Percentiles rank a stretch among this genome's conserved stretches.
phyloP scores from a whole-genome alignment of 306 rosid genomes.

The Prunus dulcis region DNA sequence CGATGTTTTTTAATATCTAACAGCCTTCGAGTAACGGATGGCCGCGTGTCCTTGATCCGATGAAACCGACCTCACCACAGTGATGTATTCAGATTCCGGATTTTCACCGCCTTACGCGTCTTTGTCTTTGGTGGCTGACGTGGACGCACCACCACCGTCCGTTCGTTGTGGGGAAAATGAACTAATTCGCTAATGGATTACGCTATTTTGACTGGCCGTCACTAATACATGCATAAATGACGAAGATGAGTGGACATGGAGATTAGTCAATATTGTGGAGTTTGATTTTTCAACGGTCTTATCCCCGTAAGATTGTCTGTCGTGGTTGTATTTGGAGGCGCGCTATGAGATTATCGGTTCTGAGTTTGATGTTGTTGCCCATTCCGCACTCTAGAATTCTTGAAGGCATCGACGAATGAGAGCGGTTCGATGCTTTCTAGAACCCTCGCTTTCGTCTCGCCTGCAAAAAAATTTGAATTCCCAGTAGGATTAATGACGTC shows the following conservation, averaged over 20 bases:
- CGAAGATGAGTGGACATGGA: not conserved
- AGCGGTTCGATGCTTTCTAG: conserved; percentile 20
- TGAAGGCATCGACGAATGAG: conserved; percentile 19
- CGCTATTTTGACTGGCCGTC: not conserved
- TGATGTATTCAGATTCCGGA: conserved; percentile 24
- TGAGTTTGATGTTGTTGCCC: not conserved
- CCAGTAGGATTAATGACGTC: not conserved
- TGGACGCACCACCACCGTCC: conserved; percentile 33
- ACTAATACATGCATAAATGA: not conserved
- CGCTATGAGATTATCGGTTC: not conserved
- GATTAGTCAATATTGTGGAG: not conserved
- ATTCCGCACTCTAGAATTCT: conserved; percentile 7
- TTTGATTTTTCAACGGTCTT: not conserved
- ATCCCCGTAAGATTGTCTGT: not conserved
- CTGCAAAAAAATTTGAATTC: conserved; percentile 1
- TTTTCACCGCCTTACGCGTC: conserved; percentile 33
- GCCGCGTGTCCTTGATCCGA: conserved; percentile 37
- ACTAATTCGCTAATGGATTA: not conserved
- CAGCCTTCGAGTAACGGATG: not conserved
- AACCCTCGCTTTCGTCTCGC: conserved; percentile 9
- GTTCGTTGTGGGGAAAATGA: not conserved
- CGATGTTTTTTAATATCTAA: conserved; percentile 15
- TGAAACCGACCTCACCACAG: conserved; percentile 32
- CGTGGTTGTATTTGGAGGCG: too few relatives aligned
- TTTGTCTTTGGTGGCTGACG: conserved; percentile 37